Evolutionary conservation across 495 filamentous ascomycete species (phyloP).

Genomic region (Gamarada debralockiae): DNA sequence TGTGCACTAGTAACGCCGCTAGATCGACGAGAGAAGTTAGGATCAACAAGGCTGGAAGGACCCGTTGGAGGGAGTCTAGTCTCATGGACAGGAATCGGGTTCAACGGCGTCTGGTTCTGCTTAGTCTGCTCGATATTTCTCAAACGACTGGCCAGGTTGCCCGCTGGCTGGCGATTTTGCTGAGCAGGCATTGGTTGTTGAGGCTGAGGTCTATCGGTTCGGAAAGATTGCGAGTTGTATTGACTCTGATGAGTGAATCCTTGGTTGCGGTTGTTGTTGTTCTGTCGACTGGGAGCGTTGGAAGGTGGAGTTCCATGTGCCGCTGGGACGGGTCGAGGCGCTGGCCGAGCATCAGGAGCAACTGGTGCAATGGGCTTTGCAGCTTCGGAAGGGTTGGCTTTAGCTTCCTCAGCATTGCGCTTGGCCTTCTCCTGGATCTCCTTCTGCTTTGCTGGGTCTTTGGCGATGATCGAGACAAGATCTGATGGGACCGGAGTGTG

Average conservation of each 20-base stretch:
- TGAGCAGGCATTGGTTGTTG: conserved; percentile 14
- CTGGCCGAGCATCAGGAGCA: conserved; percentile 17
- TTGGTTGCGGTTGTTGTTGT: conserved; percentile 14
- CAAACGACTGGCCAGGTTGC: conserved; percentile 39
- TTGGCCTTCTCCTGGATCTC: conserved; percentile 85
- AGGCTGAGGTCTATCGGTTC: conserved; percentile 9
- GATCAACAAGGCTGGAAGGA: conserved; percentile 43
- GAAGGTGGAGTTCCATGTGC: conserved; percentile 16
- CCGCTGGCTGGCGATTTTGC: conserved; percentile 24
- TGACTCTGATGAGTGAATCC: conserved; percentile 13
- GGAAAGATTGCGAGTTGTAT: conserved; percentile 16
- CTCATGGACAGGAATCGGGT: conserved; percentile 29
- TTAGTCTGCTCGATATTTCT: conserved; percentile 39
- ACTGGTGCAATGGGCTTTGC: conserved; percentile 25
- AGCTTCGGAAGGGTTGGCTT: conserved; percentile 20
- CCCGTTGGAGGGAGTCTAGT: conserved; percentile 49
- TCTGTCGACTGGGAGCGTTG: conserved; percentile 20
- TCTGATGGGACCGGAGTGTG: conserved; percentile 87
- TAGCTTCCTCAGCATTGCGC: conserved; percentile 58
- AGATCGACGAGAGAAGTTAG: conserved; percentile 41
- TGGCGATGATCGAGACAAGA: conserved; percentile 90
- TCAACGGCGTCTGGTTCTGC: conserved; percentile 10
- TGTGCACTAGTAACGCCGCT: conserved; percentile 40
- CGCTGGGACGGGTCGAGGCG: conserved; percentile 23
- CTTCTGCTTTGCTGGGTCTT: conserved; percentile 88